These are phyloP conservation scores for Auricularia sp. DNA, from an alignment of 768 basidiomycete genomes.

Conservation along the genomic window DNA sequence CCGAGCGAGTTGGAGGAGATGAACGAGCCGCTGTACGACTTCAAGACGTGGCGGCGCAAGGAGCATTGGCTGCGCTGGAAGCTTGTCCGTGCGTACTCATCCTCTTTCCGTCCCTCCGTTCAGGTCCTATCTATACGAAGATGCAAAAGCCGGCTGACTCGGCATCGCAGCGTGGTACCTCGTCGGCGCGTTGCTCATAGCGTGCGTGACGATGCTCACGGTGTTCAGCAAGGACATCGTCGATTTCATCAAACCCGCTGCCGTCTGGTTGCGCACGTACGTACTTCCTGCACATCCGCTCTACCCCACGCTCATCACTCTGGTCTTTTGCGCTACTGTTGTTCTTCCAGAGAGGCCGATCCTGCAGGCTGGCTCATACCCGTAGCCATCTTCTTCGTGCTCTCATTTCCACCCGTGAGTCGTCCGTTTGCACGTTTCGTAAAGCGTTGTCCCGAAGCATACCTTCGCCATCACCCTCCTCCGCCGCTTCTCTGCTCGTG, in stretches of 20 bases:
- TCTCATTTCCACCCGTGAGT: conserved; percentile 70
- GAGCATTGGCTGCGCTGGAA: not conserved
- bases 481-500: too few relatives aligned
- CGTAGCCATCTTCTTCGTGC: conserved; percentile 32
- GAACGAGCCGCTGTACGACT: not conserved
- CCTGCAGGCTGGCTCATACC: conserved; percentile 34
- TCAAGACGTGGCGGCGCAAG: not conserved
- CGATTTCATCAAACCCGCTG: not conserved
- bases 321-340: too few relatives aligned
- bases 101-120: not conserved
- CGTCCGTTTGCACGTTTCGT: too few relatives aligned
- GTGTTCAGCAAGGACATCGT: not conserved
- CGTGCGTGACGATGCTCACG: not conserved
- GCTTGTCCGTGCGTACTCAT: not conserved
- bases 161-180: not conserved
- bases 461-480: too few relatives aligned
- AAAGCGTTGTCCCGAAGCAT: too few relatives aligned
- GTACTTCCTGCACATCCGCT: too few relatives aligned
- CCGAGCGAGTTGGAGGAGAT: conserved; percentile 13
- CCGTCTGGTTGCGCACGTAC: not conserved
- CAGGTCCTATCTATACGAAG: not conserved
- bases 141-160: not conserved
- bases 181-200: not conserved
- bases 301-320: not conserved
- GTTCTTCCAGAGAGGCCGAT: too few relatives aligned